phyloP scores from a whole-genome alignment of 169 alveolate species.

The Besnoitia besnoiti region DNA sequence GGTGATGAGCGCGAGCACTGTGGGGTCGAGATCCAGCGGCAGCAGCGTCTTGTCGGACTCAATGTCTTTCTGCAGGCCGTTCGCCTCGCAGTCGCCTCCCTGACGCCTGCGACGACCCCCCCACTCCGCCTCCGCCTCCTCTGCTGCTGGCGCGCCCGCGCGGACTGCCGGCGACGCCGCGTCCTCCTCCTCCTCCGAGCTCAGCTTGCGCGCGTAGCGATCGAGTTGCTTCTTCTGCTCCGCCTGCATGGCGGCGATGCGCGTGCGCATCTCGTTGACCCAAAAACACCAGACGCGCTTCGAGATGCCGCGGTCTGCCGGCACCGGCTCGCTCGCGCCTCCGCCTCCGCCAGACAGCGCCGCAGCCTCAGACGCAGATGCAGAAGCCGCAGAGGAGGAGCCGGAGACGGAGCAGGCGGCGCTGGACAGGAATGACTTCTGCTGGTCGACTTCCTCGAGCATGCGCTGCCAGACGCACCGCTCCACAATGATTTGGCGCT shows the following conservation, averaged over 20 bases:
- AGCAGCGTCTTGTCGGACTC: constrained; percentile 12
- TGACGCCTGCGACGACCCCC: neutral
- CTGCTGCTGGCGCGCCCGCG: neutral
- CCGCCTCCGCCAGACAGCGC: too few species aligned
- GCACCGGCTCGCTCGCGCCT: too few species aligned
- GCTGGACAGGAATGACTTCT: constrained; percentile 29
- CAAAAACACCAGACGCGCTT: constrained; percentile 60
- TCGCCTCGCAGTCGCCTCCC: neutral
- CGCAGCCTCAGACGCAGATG: too few species aligned
- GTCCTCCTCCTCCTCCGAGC: neutral
- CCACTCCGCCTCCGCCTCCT: neutral
- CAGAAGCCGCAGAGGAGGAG: neutral
- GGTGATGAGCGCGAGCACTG: constrained; percentile 64
- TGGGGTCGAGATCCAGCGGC: constrained; percentile 66
- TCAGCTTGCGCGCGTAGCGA: neutral
- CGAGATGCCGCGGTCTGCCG: constrained; percentile 31
- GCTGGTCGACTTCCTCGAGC: constrained; percentile 58
- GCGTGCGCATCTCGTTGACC: constrained; percentile 52
- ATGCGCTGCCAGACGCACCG: constrained; percentile 58
- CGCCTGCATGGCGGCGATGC: constrained; percentile 55
- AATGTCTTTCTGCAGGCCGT: neutral
- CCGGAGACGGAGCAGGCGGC: neutral
- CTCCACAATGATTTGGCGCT: constrained; percentile 66
- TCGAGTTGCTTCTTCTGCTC: constrained; percentile 25
- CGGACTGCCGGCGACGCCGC: neutral